These are phyloP conservation scores for Collybiopsis confluens DNA, from an alignment of 768 basidiomycete genomes.

Conservation along the genomic window DNA sequence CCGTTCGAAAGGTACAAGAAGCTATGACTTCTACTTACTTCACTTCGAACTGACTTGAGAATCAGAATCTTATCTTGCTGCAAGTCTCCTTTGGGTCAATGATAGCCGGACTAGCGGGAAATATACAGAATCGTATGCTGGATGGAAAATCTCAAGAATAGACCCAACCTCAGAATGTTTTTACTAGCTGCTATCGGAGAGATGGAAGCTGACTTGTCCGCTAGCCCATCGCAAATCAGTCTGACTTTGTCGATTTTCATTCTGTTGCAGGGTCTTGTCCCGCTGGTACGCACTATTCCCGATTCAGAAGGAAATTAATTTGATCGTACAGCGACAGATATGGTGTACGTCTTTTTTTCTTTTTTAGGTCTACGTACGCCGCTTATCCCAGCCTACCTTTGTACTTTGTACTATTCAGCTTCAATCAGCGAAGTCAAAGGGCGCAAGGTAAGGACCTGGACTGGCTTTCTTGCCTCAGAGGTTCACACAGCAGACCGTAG, in stretches of 20 bases:
- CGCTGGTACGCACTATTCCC: slow-evolving; percentile 57
- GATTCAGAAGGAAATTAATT: neutral
- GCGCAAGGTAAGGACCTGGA: slow-evolving; percentile 50
- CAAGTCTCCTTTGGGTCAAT: slow-evolving; percentile 50
- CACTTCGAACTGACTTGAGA: neutral
- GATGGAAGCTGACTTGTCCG: slow-evolving; percentile 58
- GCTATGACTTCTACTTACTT: slow-evolving; percentile 7
- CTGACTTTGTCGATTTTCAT: slow-evolving; percentile 69
- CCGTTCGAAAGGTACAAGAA: slow-evolving; percentile 44
- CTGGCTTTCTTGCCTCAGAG: neutral
- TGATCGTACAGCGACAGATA: neutral
- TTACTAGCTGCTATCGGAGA: slow-evolving; percentile 55
- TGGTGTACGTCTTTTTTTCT: neutral
- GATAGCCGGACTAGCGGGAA: slow-evolving; percentile 54
- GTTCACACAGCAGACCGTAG: slow-evolving; percentile 21
- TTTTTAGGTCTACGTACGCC: too few relatives aligned
- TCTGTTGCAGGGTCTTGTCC: slow-evolving; percentile 62
- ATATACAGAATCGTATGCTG: slow-evolving; percentile 61
- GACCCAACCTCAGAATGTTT: too few relatives aligned
- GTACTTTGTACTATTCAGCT: neutral
- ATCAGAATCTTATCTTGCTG: slow-evolving; percentile 38
- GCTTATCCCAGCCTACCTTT: too few relatives aligned
- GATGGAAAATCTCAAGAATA: neutral
- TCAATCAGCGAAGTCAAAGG: slow-evolving; percentile 69
- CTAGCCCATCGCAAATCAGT: slow-evolving; percentile 59